Conservation (phyloP, 108 stramenopile genomes). For the Nitzschia putrida region DNA sequence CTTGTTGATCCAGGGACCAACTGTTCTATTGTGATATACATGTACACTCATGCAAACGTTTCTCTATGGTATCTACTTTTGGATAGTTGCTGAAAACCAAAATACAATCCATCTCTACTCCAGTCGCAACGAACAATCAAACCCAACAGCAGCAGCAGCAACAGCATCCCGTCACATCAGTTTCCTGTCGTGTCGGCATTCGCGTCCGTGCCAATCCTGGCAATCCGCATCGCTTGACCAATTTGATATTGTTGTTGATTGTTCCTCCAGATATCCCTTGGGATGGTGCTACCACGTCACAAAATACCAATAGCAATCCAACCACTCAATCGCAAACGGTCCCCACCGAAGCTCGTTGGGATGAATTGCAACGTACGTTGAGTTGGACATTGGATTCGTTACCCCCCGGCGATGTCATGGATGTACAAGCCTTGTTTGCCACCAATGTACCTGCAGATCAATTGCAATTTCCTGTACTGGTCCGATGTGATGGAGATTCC, state of each 20-base stretch:
- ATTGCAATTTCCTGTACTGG: conserved; percentile 42
- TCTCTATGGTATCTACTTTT: neutral
- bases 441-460: neutral
- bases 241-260: conserved; percentile 55
- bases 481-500: conserved; percentile 28
- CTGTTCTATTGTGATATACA: neutral
- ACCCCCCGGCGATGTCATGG: conserved; percentile 48
- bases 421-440: conserved; percentile 50
- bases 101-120: conserved; percentile 9
- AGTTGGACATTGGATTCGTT: conserved; percentile 37
- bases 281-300: neutral
- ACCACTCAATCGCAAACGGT: too few species aligned
- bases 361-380: conserved; percentile 59
- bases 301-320: neutral
- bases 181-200: conserved; percentile 41
- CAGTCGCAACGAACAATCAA: neutral
- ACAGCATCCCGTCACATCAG: conserved; percentile 1
- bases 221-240: conserved; percentile 31
- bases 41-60: conserved; percentile 1
- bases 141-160: conserved; percentile 48
- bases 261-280: conserved; percentile 46
- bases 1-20: too few species aligned
- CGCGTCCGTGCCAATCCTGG: conserved; percentile 65
- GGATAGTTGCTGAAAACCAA: conserved; percentile 62
- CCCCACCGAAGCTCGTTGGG: conserved; percentile 34